phyloP scores from a whole-genome alignment of 257 asterid species.

The Fraxinus americana region DNA sequence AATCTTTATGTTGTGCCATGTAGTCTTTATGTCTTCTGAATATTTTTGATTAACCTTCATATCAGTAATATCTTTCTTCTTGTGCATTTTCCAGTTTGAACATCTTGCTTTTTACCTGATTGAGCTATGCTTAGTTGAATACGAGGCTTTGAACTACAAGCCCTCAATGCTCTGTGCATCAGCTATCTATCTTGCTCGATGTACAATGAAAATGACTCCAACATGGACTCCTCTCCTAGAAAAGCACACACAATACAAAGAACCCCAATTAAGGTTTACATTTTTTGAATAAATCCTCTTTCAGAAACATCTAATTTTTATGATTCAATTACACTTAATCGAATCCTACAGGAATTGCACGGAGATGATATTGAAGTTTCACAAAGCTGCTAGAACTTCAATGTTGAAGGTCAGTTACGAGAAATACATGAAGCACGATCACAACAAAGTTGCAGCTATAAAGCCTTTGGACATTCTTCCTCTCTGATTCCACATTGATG shows the following conservation, averaged over 20 bases:
- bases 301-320: background rate
- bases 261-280: slow-evolving; percentile 68
- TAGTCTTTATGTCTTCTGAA: background rate
- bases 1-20: background rate
- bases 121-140: slow-evolving; percentile 86
- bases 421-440: slow-evolving; percentile 57
- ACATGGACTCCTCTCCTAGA: slow-evolving; percentile 79
- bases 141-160: slow-evolving; percentile 84
- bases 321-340: slow-evolving; percentile 16
- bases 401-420: slow-evolving; percentile 61
- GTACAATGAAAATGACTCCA: slow-evolving; percentile 68
- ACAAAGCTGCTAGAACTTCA: slow-evolving; percentile 69
- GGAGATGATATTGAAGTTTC: slow-evolving; percentile 80
- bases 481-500: slow-evolving; percentile 23
- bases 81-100: slow-evolving; percentile 58
- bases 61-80: background rate
- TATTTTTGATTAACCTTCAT: background rate
- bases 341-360: slow-evolving; percentile 61
- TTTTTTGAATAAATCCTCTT: slow-evolving; percentile 11
- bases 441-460: slow-evolving; percentile 57
- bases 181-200: slow-evolving; percentile 84
- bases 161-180: slow-evolving; percentile 93
- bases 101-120: slow-evolving; percentile 87
- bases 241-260: slow-evolving; percentile 64
- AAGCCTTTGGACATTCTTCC: slow-evolving; percentile 68